phyloP scores from a whole-genome alignment of 345 rosid species.

The Ceriops decandra region DNA sequence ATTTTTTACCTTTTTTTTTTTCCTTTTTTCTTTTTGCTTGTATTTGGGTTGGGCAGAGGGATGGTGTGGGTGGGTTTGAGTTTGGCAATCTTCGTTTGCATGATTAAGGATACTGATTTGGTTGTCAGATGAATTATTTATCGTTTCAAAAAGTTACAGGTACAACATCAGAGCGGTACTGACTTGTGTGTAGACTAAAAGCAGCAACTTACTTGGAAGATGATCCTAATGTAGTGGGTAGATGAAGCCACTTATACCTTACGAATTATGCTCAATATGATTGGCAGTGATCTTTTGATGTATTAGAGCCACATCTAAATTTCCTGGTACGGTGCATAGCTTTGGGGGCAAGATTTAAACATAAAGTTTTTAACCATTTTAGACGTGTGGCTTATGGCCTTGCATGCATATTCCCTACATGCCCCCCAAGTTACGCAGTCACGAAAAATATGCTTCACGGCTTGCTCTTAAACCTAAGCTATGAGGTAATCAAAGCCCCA shows the following conservation, averaged over 20 bases:
- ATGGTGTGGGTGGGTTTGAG: background rate
- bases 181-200: too few relatives aligned
- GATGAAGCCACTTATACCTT: background rate
- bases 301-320: background rate
- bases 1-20: background rate
- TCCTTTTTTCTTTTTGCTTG: background rate
- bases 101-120: background rate
- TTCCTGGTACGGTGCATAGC: too few relatives aligned
- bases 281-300: background rate
- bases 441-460: too few relatives aligned
- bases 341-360: too few relatives aligned
- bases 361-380: background rate
- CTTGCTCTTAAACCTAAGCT: too few relatives aligned
- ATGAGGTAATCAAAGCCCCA: too few relatives aligned
- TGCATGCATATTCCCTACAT: background rate
- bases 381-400: constrained; percentile 6
- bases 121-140: too few relatives aligned
- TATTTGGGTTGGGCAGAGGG: background rate
- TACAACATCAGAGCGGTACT: too few relatives aligned
- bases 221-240: background rate
- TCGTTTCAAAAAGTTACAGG: too few relatives aligned
- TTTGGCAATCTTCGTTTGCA: background rate
- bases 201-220: background rate
- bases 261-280: background rate
- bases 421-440: constrained; percentile 11